A percentile compares a stretch with the other conserved stretches of the same genome.
Conservation (phyloP, 2,329 filamentous ascomycete genomes). For the Graphilbum ipis-grandicollis region DNA sequence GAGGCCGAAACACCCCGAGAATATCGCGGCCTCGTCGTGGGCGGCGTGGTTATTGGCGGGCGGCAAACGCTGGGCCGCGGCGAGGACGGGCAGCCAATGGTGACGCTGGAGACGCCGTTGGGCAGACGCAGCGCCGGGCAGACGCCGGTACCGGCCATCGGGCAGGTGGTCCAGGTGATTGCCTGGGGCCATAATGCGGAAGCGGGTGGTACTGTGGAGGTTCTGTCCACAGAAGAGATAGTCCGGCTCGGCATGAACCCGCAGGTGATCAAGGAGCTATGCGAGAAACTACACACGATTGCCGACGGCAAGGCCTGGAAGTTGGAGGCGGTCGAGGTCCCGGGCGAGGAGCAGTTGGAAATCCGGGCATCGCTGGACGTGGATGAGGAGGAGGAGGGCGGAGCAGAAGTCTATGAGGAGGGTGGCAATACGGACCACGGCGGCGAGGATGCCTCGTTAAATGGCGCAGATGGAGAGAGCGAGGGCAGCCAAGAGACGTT, state of each 20-base stretch:
- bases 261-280: constrained; percentile 51
- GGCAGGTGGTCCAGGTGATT: constrained; percentile 23
- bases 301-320: constrained; percentile 63
- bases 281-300: constrained; percentile 47
- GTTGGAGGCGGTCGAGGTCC: constrained; percentile 59
- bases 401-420: constrained; percentile 4
- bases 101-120: constrained; percentile 27
- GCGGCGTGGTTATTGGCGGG: constrained; percentile 35
- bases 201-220: constrained; percentile 43
- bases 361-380: constrained; percentile 53
- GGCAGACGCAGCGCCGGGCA: too few species aligned
- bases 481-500: constrained; percentile 28
- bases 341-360: constrained; percentile 38
- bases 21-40: constrained; percentile 23
- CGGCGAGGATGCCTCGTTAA: neutral
- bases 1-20: constrained; percentile 3
- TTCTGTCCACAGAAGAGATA: constrained; percentile 48
- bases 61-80: constrained; percentile 29
- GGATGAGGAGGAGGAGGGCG: constrained; percentile 13
- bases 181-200: constrained; percentile 28
- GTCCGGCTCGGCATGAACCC: constrained; percentile 49
- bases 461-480: constrained; percentile 1
- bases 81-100: constrained; percentile 27
- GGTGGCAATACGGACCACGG: neutral
- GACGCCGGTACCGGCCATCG: constrained; percentile 5